These are phyloP conservation scores for Hyphodiscus hymeniophilus DNA, from an alignment of 495 filamentous ascomycete genomes.

Conservation along the genomic window DNA sequence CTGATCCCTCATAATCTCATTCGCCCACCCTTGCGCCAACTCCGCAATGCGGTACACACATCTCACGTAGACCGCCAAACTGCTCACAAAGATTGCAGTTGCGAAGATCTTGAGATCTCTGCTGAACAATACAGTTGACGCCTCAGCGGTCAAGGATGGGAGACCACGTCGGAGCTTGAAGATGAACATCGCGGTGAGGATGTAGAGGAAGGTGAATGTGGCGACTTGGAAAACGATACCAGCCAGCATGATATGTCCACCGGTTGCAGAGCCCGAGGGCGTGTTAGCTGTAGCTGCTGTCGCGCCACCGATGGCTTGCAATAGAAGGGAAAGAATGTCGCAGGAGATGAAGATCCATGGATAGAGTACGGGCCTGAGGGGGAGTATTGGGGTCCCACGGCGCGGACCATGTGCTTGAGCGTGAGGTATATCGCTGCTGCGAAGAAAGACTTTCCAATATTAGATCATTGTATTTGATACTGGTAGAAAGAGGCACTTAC, in stretches of 20 bases:
- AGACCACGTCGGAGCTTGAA: constrained; percentile 25
- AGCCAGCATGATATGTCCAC: constrained; percentile 56
- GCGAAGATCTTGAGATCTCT: neutral
- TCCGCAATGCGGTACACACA: neutral
- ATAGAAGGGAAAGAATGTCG: constrained; percentile 51
- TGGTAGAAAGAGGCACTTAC: no score
- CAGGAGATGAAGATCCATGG: constrained; percentile 44
- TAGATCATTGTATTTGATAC: no score
- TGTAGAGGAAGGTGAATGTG: constrained; percentile 39
- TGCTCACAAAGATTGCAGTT: neutral
- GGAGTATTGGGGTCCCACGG: constrained; percentile 50
- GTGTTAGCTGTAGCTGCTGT: constrained; percentile 40
- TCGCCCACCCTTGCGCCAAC: neutral
- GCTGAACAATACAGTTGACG: neutral
- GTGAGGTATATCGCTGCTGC: constrained; percentile 55
- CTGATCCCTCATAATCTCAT: neutral
- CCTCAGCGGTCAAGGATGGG: neutral
- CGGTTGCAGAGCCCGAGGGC: constrained; percentile 23
- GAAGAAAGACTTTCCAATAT: constrained; percentile 55
- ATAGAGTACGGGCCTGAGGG: constrained; percentile 43
- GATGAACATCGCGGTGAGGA: constrained; percentile 33
- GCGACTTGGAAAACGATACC: constrained; percentile 50
- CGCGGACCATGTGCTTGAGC: constrained; percentile 45
- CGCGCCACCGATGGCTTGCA: constrained; percentile 54
- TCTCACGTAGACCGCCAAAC: neutral